phyloP scores from a whole-genome alignment of 2,329 filamentous ascomycete species.

The Calonectria ilicicola region DNA sequence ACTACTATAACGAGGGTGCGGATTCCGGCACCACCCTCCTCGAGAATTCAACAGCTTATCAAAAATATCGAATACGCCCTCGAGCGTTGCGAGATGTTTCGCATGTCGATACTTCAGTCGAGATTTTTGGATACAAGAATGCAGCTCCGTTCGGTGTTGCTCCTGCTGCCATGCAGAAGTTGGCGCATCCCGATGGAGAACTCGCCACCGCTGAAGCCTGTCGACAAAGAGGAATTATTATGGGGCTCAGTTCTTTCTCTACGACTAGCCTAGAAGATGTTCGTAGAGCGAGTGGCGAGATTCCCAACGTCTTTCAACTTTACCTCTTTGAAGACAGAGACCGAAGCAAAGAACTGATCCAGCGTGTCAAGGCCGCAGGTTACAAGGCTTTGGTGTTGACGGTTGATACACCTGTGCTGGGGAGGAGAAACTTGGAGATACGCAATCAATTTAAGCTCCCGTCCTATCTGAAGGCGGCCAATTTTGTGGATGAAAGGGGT shows the following conservation, averaged over 20 bases:
- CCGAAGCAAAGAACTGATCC: neutral
- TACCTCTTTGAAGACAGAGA: constrained; percentile 1
- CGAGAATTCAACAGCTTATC: neutral
- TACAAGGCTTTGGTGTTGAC: constrained; percentile 43
- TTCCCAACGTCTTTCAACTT: neutral
- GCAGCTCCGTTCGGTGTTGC: constrained; percentile 7
- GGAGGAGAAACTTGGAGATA: constrained; percentile 31
- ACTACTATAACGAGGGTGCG: neutral
- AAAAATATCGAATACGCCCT: neutral
- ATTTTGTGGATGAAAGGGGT: neutral
- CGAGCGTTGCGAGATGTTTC: neutral
- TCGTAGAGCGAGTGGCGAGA: constrained; percentile 50
- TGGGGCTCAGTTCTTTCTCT: neutral
- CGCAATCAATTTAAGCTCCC: constrained; percentile 22
- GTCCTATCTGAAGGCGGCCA: neutral
- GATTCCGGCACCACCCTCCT: neutral
- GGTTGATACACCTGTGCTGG: constrained; percentile 38
- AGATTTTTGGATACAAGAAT: neutral
- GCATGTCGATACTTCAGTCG: neutral
- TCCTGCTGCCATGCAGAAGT: constrained; percentile 11
- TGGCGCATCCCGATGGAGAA: constrained; percentile 17
- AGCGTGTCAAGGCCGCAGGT: constrained; percentile 6
- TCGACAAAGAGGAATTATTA: neutral
- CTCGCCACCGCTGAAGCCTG: neutral
- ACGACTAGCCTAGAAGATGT: constrained; percentile 8